Base-by-base conservation (phyloP, 2,329 filamentous ascomycete species). In the Phoma sp. region DNA sequence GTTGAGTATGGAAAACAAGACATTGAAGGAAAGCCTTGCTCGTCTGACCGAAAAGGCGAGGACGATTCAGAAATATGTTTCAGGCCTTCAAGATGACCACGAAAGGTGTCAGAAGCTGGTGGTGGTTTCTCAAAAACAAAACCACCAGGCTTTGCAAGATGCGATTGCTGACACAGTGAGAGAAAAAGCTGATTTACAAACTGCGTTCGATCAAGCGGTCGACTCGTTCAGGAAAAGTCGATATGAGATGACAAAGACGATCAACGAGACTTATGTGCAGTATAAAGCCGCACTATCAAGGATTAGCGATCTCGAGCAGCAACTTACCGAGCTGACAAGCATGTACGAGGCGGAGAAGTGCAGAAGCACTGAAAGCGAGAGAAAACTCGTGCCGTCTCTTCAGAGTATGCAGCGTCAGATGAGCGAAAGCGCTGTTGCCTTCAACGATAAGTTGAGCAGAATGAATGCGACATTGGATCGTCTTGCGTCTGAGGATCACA, bases 61-160 rank as follows among this genome's bases (percentile, higher is more conserved):
- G 29, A 62, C 45, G 0, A 58, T 68, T 25, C 58, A 69, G n/a
- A 72, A 62, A 31, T 73, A 57, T 17, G 55, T 68, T 5, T 43
- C 58, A 7, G 72, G 72, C 15, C 51, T 74, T 15, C 66, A 67
- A 19, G 65, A 59, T 10, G 73, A 75, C 43, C 64, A 68, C 21
- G 62, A 64, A 21, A 64, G 59, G 8, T 15, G 70, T 8, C 64
- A 67, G 17, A 60, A 51, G n/a, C 48, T 50, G 0, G 46, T 36
- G 7, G 25, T 50, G 10, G 8, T 7, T 13, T 56, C 60, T n/a
- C 57, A 66, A 27, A 43, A 65, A 0, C 37, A 63, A 8, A 67
- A 43, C 46, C 55, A 57, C 12, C 44, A 55, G 15, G 24, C 29
- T 8, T 46, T 69, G 25, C 43, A 61, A 15, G 52, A 54, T 2